Conservation (phyloP, 179 eudicot species). For the Actinidia polygama region DNA sequence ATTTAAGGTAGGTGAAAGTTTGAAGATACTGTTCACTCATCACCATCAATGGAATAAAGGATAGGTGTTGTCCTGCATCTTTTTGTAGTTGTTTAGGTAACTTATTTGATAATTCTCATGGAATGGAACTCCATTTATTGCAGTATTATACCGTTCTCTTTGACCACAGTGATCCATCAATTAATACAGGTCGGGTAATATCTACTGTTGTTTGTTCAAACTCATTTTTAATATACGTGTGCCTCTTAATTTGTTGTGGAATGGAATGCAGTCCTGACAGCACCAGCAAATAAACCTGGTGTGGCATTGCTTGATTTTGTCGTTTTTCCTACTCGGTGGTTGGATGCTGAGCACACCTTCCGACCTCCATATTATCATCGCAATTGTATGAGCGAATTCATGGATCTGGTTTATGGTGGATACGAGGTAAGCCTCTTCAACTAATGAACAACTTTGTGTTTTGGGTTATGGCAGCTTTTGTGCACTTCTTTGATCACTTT, state of each 20-base stretch:
- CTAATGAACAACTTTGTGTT: not conserved
- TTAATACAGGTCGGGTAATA: constrained; percentile 69
- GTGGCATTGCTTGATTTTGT: constrained; percentile 98
- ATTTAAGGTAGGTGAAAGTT: constrained; percentile 59
- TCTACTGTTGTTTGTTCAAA: not conserved
- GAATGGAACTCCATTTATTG: constrained; percentile 31
- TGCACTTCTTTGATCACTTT: not conserved
- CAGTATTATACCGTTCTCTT: constrained; percentile 96
- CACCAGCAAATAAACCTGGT: constrained; percentile 96
- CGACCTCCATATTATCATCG: constrained; percentile 99
- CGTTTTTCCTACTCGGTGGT: constrained; percentile 96
- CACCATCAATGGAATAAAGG: not conserved
- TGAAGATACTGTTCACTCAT: not conserved
- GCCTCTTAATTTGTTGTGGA: not conserved
- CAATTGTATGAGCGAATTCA: constrained; percentile 98
- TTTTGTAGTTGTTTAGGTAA: not conserved
- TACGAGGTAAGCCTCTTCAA: constrained; percentile 68
- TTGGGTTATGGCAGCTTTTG: not conserved
- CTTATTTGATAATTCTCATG: constrained; percentile 20
- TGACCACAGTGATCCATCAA: constrained; percentile 96
- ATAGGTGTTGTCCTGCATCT: not conserved
- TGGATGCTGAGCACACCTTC: constrained; percentile 97
- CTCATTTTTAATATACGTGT: not conserved
- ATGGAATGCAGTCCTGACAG: constrained; percentile 74
- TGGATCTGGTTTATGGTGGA: constrained; percentile 90